Percentiles rank a stretch among this genome's conserved stretches.
These are phyloP conservation scores for Fusarium sp. DNA, from an alignment of 2,329 filamentous ascomycete species.

Conservation along the genomic window DNA sequence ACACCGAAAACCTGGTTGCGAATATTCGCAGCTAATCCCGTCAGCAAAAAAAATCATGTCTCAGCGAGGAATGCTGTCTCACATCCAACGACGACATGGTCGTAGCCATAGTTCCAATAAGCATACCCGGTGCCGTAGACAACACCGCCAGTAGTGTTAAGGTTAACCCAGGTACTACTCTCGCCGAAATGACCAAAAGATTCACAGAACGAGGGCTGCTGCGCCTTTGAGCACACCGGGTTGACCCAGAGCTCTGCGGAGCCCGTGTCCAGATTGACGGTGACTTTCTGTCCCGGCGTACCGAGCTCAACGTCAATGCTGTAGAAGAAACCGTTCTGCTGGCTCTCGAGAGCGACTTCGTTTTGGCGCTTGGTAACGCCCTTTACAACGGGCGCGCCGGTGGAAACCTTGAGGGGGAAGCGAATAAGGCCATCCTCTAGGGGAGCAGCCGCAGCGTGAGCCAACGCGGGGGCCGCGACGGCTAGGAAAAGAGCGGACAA, in stretches of 20 bases:
- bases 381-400: slow-evolving; percentile 43
- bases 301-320: slow-evolving; percentile 51
- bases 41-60: not conserved
- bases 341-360: slow-evolving; percentile 36
- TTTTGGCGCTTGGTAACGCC: slow-evolving; percentile 44
- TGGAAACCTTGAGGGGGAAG: slow-evolving; percentile 43
- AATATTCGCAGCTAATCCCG: slow-evolving; percentile 41
- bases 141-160: slow-evolving; percentile 39
- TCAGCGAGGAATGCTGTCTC: slow-evolving; percentile 20
- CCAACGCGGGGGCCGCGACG: slow-evolving; percentile 43
- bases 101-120: slow-evolving; percentile 48
- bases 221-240: slow-evolving; percentile 49
- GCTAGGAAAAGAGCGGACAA: slow-evolving; percentile 45
- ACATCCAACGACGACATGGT: slow-evolving; percentile 48
- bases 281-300: slow-evolving; percentile 50
- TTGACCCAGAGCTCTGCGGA: slow-evolving; percentile 56
- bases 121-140: slow-evolving; percentile 48
- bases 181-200: slow-evolving; percentile 44
- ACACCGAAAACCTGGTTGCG: slow-evolving; percentile 51
- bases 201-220: slow-evolving; percentile 42
- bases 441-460: slow-evolving; percentile 27
- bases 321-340: slow-evolving; percentile 49
- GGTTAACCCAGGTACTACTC: slow-evolving; percentile 44
- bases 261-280: slow-evolving; percentile 54
- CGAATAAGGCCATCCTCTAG: slow-evolving; percentile 40